Percentiles rank a stretch among this genome's conserved stretches.
Conservation (phyloP, 1,284 basidiomycete genomes). For the Termitomyces sp. region DNA sequence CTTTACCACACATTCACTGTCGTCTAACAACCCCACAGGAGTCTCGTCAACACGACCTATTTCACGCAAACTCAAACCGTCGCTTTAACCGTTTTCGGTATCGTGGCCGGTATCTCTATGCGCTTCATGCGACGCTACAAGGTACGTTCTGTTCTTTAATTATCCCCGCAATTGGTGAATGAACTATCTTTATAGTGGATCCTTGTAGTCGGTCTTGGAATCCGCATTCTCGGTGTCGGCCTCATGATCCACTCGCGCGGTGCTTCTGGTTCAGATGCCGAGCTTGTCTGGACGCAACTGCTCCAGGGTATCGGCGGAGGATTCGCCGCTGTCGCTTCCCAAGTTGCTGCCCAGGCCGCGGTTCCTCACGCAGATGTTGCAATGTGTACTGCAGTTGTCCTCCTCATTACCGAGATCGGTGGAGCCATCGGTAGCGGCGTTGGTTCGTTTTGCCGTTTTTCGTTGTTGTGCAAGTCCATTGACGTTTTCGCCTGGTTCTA, state of each 20-base stretch:
- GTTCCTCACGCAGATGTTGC: slow-evolving; percentile 77
- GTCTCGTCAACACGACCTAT: slow-evolving; percentile 47
- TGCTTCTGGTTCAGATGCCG: slow-evolving; percentile 52
- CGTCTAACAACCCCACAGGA: slow-evolving; percentile 28
- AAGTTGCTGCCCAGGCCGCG: slow-evolving; percentile 76
- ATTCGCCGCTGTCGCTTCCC: slow-evolving; percentile 63
- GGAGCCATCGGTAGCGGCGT: slow-evolving; percentile 68
- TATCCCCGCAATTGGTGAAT: neutral
- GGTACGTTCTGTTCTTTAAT: slow-evolving; percentile 14
- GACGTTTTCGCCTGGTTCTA: neutral
- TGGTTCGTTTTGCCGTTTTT: slow-evolving; percentile 31
- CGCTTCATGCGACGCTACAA: slow-evolving; percentile 53
- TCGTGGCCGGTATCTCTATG: slow-evolving; percentile 55
- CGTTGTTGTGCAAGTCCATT: neutral
- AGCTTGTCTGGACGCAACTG: slow-evolving; percentile 67
- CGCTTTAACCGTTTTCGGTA: slow-evolving; percentile 61
- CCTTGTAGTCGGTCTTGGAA: slow-evolving; percentile 15
- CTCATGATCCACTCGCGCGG: slow-evolving; percentile 73
- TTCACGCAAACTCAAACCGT: slow-evolving; percentile 56
- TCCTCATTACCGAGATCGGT: slow-evolving; percentile 78
- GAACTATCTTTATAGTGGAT: slow-evolving; percentile 31
- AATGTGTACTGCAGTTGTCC: slow-evolving; percentile 75
- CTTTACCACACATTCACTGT: neutral
- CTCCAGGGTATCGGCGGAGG: slow-evolving; percentile 79
- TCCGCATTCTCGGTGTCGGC: slow-evolving; percentile 44